Evolutionary conservation across 2,329 filamentous ascomycete species (phyloP), one percentile per base, ranked within the genome.

Genomic region (Berkeleyomyces basicola): DNA sequence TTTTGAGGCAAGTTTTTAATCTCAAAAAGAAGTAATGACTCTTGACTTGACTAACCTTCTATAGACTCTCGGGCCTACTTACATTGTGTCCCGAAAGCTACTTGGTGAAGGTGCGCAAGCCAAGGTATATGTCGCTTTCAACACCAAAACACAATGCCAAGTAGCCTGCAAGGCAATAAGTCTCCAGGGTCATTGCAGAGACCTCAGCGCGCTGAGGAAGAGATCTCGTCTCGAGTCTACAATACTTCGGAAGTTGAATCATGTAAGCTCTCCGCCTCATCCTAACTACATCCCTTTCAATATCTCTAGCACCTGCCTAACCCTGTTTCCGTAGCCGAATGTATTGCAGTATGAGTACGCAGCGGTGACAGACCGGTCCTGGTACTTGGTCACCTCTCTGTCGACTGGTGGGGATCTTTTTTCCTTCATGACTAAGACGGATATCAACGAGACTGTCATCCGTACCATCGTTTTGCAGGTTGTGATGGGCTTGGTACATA

Each of bases 121-220:
- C 11, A 65, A 68, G 14, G 73, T 75, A 10, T 73, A 72, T 58
- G 67, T 75, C 5, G 72, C 74, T 6, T 69, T 78, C 2, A 77
- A 87, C 14, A 70, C 73, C 33, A 70, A 70, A 5, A 80, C 78
- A 0, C 75, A 77, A 44, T 77, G 76, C 62, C 86, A 89, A 67
- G 66, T 88, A 23, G 85, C 84, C 9, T 90, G 86, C 74, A 89
- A 90, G 68, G 74, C 6, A 14, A 55, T 55, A 23, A 16, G 23
- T 55, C 51, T 55, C 33, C 33, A 36, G 16, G 4, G 31, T 31
- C 51, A 55, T 55, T 6, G n/a, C 51, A 55, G 39, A n/a, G 51
- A 55, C 36, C 14, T 31, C n/a, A 14, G 33, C 73, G 77, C 59
- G 68, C 77, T 39, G 74, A 77, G 64, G 80, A 83, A 68, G 74